phyloP scores from a whole-genome alignment of 148 eudicot species.

The Cornus suecica region DNA sequence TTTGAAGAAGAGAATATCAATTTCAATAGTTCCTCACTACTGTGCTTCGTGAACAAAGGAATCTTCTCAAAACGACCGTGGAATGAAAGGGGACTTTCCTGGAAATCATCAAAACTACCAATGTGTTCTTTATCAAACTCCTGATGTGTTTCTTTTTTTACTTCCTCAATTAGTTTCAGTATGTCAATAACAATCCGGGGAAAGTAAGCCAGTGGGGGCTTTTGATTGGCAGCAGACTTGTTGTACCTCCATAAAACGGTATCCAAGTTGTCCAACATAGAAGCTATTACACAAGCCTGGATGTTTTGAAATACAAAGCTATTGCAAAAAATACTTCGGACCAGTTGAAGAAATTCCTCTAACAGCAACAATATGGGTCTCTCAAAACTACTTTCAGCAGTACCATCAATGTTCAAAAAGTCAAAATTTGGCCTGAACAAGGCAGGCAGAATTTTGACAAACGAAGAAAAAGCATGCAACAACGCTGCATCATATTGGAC shows the following conservation, averaged over 20 bases:
- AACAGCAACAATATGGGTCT: conserved; percentile 47
- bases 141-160: conserved; percentile 42
- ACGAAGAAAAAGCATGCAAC: conserved; percentile 61
- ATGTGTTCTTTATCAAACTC: conserved; percentile 31
- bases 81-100: conserved; percentile 37
- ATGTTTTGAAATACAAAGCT: conserved; percentile 59
- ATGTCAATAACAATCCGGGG: conserved; percentile 68
- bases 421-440: conserved; percentile 67
- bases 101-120: conserved; percentile 26
- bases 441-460: conserved; percentile 55
- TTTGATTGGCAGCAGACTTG: conserved; percentile 47
- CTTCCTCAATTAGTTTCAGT: conserved; percentile 66
- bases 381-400: conserved; percentile 61
- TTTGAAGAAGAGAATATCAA: conserved; percentile 59
- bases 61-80: conserved; percentile 39
- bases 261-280: conserved; percentile 58
- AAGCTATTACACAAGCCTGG: conserved; percentile 63
- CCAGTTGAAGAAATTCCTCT: conserved; percentile 79
- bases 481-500: conserved; percentile 49
- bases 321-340: conserved; percentile 51
- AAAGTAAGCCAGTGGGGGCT: conserved; percentile 69
- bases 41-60: conserved; percentile 46
- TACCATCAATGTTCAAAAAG: conserved; percentile 43
- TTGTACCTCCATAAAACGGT: conserved; percentile 54
- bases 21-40: conserved; percentile 53